These are phyloP conservation scores for Oryza longistaminata DNA, from an alignment of 176 grass and related monocot species.

Conservation along the genomic window DNA sequence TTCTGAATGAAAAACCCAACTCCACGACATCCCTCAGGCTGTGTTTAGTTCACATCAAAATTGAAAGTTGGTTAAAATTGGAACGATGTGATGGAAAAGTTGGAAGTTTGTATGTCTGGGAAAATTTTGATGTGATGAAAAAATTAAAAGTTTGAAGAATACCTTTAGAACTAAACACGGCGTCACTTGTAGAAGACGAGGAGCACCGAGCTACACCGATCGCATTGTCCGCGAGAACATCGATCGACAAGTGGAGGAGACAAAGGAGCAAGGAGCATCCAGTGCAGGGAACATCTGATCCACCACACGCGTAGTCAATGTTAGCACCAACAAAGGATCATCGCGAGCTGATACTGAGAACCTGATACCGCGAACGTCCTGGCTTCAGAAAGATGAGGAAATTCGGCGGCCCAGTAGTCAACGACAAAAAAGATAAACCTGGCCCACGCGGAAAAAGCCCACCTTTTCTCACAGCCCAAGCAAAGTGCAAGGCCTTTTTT, in stretches of 20 bases:
- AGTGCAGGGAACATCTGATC: neutral
- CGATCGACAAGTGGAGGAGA: neutral
- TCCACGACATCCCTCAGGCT: no score
- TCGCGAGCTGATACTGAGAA: neutral
- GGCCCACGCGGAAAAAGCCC: neutral
- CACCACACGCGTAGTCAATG: neutral
- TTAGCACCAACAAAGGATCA: neutral
- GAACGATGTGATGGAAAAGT: no score
- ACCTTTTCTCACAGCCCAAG: neutral
- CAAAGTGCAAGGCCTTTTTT: neutral
- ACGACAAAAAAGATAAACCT: neutral
- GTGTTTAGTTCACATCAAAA: no score
- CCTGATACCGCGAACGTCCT: neutral
- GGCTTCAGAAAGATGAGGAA: no score
- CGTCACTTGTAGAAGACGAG: no score
- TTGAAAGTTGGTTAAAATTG: no score
- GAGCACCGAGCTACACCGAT: neutral
- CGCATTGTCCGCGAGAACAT: neutral
- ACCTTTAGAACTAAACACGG: no score
- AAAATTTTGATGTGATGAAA: no score
- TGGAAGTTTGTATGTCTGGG: no score
- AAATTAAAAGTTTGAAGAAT: no score
- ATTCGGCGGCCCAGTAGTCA: neutral
- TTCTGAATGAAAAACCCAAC: no score
- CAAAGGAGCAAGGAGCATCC: neutral